phyloP scores from a whole-genome alignment of 2,329 filamentous ascomycete genomes.

The Ophiocordyceps robertsii region DNA sequence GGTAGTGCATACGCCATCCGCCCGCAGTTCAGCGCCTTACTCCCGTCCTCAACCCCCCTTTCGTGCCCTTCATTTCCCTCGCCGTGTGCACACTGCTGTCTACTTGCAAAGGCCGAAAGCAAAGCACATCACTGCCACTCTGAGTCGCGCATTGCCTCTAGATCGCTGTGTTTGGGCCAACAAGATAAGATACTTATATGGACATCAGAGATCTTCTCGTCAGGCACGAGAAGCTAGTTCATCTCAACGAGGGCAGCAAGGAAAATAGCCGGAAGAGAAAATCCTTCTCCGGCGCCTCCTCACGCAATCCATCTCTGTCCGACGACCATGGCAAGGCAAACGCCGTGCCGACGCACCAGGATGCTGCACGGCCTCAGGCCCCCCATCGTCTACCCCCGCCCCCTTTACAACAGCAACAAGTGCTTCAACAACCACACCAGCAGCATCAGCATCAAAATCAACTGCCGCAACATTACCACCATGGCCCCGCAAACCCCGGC shows the following conservation, averaged over 20 bases:
- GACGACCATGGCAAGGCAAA: slow-evolving; percentile 22
- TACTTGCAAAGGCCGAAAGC: not conserved
- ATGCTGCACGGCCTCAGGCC: not conserved
- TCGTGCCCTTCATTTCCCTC: not conserved
- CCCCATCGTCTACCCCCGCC: slow-evolving; percentile 1
- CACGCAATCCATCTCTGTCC: slow-evolving; percentile 30
- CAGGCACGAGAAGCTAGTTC: slow-evolving; percentile 50
- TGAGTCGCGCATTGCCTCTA: not conserved
- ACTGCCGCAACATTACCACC: slow-evolving; percentile 20
- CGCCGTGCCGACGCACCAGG: not conserved
- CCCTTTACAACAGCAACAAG: slow-evolving; percentile 3
- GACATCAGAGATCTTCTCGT: slow-evolving; percentile 51
- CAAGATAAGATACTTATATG: slow-evolving; percentile 33
- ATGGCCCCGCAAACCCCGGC: slow-evolving; percentile 21
- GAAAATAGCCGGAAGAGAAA: slow-evolving; percentile 38
- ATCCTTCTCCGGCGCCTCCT: slow-evolving; percentile 28
- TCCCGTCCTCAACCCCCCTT: not conserved
- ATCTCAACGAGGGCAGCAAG: slow-evolving; percentile 46
- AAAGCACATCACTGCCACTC: not conserved
- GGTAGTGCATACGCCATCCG: not conserved
- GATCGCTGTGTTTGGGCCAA: not conserved
- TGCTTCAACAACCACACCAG: slow-evolving; percentile 6
- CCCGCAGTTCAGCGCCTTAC: not conserved
- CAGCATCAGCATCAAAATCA: slow-evolving; percentile 5
- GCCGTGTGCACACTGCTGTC: not conserved